phyloP scores from a whole-genome alignment of 1,284 basidiomycete species.

The Microbotryomycetes sp. region DNA sequence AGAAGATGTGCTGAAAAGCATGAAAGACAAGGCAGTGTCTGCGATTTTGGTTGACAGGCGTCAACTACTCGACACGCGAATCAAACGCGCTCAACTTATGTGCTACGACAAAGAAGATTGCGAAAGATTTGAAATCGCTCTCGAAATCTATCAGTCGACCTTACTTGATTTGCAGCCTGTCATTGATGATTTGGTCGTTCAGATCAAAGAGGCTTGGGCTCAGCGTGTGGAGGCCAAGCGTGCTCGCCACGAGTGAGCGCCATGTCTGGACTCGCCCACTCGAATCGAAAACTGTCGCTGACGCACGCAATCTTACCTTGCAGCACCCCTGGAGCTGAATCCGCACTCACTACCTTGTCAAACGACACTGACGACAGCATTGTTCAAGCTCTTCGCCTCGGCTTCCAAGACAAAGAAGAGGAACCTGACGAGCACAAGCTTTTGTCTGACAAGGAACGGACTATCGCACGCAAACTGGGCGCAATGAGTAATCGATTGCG shows the following conservation, averaged over 20 bases:
- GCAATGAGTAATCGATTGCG: conserved; percentile 25
- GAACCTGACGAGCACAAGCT: neutral
- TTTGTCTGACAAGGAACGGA: conserved; percentile 14
- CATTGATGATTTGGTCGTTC: conserved; percentile 12
- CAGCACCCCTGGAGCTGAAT: neutral
- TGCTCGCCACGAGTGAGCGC: neutral
- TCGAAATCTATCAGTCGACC: conserved; percentile 23
- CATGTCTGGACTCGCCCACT: neutral
- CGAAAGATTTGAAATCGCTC: conserved; percentile 29
- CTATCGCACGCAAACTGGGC: conserved; percentile 3
- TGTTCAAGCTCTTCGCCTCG: conserved; percentile 20
- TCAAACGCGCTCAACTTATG: conserved; percentile 26
- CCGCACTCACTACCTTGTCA: neutral
- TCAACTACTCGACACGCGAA: conserved; percentile 10
- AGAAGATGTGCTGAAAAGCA: conserved; percentile 29
- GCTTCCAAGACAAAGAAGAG: conserved; percentile 17
- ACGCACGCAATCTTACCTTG: neutral
- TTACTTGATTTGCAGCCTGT: conserved; percentile 14
- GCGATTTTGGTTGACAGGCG: conserved; percentile 25
- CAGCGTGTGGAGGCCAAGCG: conserved; percentile 2
- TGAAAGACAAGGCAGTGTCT: conserved; percentile 27
- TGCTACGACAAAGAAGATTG: conserved; percentile 34
- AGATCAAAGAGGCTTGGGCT: conserved; percentile 14
- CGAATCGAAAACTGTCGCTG: neutral
- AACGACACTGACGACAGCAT: neutral